Base-by-base conservation (phyloP, 2,329 filamentous ascomycete species). In the Alternaria sp. region DNA sequence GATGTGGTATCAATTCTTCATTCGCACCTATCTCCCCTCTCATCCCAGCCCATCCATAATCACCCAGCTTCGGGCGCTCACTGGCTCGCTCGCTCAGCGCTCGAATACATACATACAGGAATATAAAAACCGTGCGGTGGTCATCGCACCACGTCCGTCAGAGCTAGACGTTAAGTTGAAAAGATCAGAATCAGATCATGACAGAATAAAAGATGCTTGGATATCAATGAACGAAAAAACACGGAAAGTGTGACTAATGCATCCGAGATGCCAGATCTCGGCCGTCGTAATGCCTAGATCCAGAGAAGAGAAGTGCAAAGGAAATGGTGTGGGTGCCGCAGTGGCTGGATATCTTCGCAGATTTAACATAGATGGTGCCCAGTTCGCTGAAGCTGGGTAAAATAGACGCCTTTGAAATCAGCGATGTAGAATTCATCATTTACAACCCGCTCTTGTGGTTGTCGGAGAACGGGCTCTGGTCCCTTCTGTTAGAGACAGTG, bases 401-500 rank as follows among this genome's bases (percentile, higher is more conserved):
- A 26, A 15, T 46, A 19, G 23, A 25, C 30, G 36, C 40, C 30
- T n/a, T 44, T 44, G 13, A 54, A 36, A 26, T 28, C 55, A 17
- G 40, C 32, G n/a, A 13, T n/a, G 9, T 11, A 19, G 36, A 40
- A 40, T 40, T 40, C 36, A 40, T 25, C 28, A 15, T 50, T 69
- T 57, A 74, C 28, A 76, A 65, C 53, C 77, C 70, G 56, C 72
- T 77, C 57, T 53, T 62, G 66, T 79, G 73, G 57, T 68, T 73
- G 61, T 80, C 77, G 4, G 74, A 71, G 59, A 80, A 80, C 3
- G 77, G 77, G 47, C 74, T 77, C 49, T 75, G 72, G 15, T 75
- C 74, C 49, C 77, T 68, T 61, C 71, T 71, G 30, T 57, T 47
- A 2, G 73, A 75, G 21, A 71, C 65, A 8, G 74, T 70, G 46